These are phyloP conservation scores for Proteromonas lacertae DNA, from an alignment of 352 stramenopile genomes.

Conservation along the genomic window DNA sequence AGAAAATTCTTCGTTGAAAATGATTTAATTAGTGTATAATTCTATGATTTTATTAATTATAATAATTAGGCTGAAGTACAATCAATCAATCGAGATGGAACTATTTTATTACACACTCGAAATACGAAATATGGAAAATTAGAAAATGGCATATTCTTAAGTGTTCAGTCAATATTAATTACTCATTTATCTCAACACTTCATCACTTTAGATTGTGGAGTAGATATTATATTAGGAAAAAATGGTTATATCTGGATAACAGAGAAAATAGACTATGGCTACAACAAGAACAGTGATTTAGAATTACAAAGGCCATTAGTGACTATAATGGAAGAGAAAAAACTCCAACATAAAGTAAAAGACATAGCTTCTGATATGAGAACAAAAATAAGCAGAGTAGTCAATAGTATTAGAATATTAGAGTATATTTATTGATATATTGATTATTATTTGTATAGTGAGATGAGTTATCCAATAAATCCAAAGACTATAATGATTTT, in stretches of 20 bases:
- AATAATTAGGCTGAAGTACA: conserved; percentile 4
- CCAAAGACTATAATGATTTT: too few species aligned
- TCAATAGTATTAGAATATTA: too few species aligned
- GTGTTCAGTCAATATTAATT: conserved; percentile 43
- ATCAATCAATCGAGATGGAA: conserved; percentile 26
- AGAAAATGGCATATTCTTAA: conserved; percentile 60
- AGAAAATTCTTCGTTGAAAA: conserved; percentile 61
- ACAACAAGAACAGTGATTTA: too few species aligned
- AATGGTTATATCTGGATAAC: conserved; percentile 82
- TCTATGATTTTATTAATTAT: neutral
- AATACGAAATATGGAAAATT: conserved; percentile 65
- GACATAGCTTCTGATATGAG: too few species aligned
- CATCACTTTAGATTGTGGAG: conserved; percentile 28
- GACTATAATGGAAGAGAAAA: too few species aligned
- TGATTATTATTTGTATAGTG: too few species aligned
- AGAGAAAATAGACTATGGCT: too few species aligned
- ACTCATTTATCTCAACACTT: conserved; percentile 72
- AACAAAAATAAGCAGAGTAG: too few species aligned
- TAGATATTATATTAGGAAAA: conserved; percentile 58
- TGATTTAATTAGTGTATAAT: conserved; percentile 51
- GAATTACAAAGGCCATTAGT: too few species aligned
- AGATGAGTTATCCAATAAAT: too few species aligned
- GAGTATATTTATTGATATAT: too few species aligned
- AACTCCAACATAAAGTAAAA: too few species aligned
- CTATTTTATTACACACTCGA: conserved; percentile 58